Evolutionary conservation across 345 rosid genomes (phyloP).

Genomic region (Melastoma malabathricum): DNA sequence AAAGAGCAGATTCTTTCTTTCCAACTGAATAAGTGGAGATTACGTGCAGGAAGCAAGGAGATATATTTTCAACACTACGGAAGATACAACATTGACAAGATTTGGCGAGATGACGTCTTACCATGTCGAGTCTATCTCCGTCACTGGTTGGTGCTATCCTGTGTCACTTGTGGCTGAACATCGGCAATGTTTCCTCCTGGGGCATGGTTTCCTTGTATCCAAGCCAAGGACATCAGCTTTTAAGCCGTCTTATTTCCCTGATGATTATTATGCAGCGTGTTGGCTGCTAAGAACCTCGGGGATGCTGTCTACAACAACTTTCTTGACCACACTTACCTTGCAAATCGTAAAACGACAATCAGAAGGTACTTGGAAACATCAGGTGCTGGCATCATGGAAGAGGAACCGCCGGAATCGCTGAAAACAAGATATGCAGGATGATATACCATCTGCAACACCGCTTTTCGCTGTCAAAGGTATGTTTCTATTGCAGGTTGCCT

Average conservation of each 20-base stretch:
- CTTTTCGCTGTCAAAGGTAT: background rate
- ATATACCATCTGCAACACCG: background rate
- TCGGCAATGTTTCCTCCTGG: background rate
- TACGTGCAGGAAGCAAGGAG: constrained; percentile 55
- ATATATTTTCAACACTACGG: constrained; percentile 61
- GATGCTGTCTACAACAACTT: constrained; percentile 56
- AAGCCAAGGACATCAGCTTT: background rate
- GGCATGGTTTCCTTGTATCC: background rate
- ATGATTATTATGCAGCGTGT: constrained; percentile 36
- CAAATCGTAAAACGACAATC: constrained; percentile 57
- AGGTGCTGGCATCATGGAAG: constrained; percentile 84
- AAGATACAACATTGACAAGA: constrained; percentile 51
- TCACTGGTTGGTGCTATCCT: constrained; percentile 45
- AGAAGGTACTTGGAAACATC: constrained; percentile 48
- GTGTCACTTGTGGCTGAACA: constrained; percentile 1
- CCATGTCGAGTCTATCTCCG: constrained; percentile 88
- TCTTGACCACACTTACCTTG: constrained; percentile 68
- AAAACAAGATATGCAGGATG: constrained; percentile 76
- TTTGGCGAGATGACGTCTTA: constrained; percentile 79
- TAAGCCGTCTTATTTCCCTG: background rate
- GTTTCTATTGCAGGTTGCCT: background rate
- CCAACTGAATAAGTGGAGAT: background rate
- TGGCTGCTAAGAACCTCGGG: constrained; percentile 81
- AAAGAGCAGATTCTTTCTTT: background rate
- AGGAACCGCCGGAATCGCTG: constrained; percentile 69